Evolutionary conservation across 345 rosid species (phyloP), one percentile per base, ranked within the genome.

Genomic region (Gossypium raimondii): DNA sequence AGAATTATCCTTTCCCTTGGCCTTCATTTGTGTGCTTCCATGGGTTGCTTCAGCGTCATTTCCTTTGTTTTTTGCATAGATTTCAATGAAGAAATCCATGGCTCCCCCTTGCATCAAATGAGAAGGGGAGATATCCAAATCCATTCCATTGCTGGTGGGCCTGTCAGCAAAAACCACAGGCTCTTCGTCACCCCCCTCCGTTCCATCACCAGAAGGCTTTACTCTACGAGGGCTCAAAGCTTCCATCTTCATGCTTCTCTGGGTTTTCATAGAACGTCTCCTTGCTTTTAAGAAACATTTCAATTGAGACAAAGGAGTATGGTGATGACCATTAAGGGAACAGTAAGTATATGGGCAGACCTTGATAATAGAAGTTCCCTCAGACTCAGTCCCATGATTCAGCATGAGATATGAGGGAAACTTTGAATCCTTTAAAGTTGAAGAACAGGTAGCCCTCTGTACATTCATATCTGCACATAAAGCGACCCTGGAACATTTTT

Each of bases 281-380:
- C 85, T 87, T 9, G 89, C 82, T 12, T 89, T 87, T 71, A 93
- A 74, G 84, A 93, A 95, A 80, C 85, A 75, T 83, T 86, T 93
- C 75, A 93, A 77, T 25, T 97, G 98, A 66, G 90, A 91, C 81
- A 78, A 78, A 79, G 87, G 92, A 44, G 82, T 43, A 73, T 87
- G 98, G 52, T 76, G 88, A 85, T 93, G 99, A 25, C 97, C 98
- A 34, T 95, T 95, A 24, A 95, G 96, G 67, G 99, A 95, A 77
- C 99, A 95, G 77, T 90, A 91, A 20, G 81, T 83, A 73, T 89
- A 91, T 13, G 96, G 90, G 67, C 99, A 95, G 27, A 95, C 97
- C 90, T 84, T 90, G 77, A 78, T 70, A 45, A 76, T 82, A 9
- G 99, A 95, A 76, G 96, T 90, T 58, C 99, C 97, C 64, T 90